A percentile compares a stretch with the other conserved stretches of the same genome.
Evolutionary conservation across 2,329 filamentous ascomycete species (phyloP).

Genomic region (Pseudopyricularia javanii): DNA sequence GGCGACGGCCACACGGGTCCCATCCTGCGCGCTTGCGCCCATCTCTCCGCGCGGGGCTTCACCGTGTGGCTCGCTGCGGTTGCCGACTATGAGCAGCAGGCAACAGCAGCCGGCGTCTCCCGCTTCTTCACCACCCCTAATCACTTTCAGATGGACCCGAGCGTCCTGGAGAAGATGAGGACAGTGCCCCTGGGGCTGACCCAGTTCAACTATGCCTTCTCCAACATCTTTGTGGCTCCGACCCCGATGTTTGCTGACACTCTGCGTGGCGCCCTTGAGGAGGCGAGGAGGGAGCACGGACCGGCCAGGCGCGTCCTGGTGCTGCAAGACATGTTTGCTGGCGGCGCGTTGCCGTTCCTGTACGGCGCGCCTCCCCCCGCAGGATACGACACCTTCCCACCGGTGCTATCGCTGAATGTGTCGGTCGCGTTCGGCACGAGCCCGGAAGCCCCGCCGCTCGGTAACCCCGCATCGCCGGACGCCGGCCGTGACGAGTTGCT

Average conservation of each 20-base stretch:
- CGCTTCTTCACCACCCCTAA: neutral
- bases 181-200: neutral
- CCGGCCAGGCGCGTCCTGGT: constrained; percentile 2
- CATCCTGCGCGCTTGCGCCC: neutral
- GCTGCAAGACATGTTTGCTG: constrained; percentile 2
- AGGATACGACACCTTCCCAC: constrained; percentile 2
- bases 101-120: neutral
- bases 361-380: constrained; percentile 3
- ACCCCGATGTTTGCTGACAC: neutral
- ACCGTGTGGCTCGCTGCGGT: neutral
- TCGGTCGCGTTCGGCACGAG: neutral
- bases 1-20: constrained; percentile 3
- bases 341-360: constrained; percentile 2
- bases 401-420: constrained; percentile 3
- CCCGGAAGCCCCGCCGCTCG: constrained; percentile 5
- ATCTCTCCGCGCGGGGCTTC: constrained; percentile 4
- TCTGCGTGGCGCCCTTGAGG: neutral
- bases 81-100: neutral
- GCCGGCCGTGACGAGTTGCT: constrained; percentile 4
- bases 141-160: neutral
- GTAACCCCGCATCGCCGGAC: constrained; percentile 2
- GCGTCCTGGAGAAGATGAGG: neutral
- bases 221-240: neutral
- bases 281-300: neutral
- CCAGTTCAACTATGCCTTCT: neutral